A percentile compares a stretch with the other conserved stretches of the same genome.
These are phyloP conservation scores for Pseudophaeomoniella oleicola DNA, from an alignment of 2,329 filamentous ascomycete genomes.

Conservation along the genomic window DNA sequence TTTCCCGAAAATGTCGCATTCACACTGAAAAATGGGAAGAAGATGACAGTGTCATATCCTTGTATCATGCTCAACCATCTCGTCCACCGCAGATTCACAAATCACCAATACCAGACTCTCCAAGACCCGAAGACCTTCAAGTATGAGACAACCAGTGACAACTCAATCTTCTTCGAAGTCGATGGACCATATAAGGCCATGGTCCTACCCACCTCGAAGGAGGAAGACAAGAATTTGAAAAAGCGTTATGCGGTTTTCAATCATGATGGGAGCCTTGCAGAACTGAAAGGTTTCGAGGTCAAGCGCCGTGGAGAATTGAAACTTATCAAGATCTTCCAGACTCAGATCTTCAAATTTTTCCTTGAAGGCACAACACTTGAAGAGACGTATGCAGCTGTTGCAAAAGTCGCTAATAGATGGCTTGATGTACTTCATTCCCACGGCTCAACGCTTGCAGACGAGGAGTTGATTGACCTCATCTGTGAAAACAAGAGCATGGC, in stretches of 20 bases:
- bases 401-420: constrained; percentile 92
- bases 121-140: constrained; percentile 64
- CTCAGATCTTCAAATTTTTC: constrained; percentile 99
- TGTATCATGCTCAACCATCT: constrained; percentile 99
- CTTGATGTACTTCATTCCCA: constrained; percentile 85
- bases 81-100: constrained; percentile 88
- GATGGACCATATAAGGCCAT: constrained; percentile 96
- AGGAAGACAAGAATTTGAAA: constrained; percentile 98
- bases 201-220: constrained; percentile 93
- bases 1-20: constrained; percentile 96
- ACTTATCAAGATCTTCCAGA: constrained; percentile 98
- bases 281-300: constrained; percentile 93
- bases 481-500: constrained; percentile 98
- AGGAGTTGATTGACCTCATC: constrained; percentile 98
- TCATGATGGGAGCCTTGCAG: constrained; percentile 85
- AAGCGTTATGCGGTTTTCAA: constrained; percentile 99
- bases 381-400: constrained; percentile 83
- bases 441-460: constrained; percentile 79
- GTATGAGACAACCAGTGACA: constrained; percentile 96
- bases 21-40: constrained; percentile 90
- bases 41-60: constrained; percentile 88
- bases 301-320: constrained; percentile 96
- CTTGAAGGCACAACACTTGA: constrained; percentile 74
- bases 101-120: constrained; percentile 91
- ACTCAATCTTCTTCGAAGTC: constrained; percentile 98